Percentiles rank a stretch among this genome's conserved stretches.
These are phyloP conservation scores for Pilaira anomala DNA, from an alignment of 192 early-diverging fungal species.

Conservation along the genomic window DNA sequence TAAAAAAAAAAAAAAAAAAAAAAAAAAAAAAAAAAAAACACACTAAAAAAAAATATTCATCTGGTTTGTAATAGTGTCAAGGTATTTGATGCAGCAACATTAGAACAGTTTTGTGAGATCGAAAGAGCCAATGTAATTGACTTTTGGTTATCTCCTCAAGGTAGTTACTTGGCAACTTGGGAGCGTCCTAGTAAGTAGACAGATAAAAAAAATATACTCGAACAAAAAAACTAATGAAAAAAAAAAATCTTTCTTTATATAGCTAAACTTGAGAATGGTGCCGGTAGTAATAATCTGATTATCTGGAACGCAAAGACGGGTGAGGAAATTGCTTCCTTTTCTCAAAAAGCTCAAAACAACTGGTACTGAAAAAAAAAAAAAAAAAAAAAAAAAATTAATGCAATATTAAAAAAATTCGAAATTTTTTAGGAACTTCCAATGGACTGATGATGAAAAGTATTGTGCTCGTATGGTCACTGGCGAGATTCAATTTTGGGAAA, in stretches of 20 bases:
- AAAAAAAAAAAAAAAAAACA: background rate
- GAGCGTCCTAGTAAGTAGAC: slow-evolving; percentile 65
- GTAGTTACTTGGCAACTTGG: slow-evolving; percentile 89
- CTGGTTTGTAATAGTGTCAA: slow-evolving; percentile 53
- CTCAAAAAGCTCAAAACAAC: slow-evolving; percentile 75
- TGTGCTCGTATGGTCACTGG: slow-evolving; percentile 82
- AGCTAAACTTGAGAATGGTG: slow-evolving; percentile 69
- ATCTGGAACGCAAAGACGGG: slow-evolving; percentile 80
- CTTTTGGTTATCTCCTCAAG: slow-evolving; percentile 88
- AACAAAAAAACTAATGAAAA: background rate
- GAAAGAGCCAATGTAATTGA: slow-evolving; percentile 68
- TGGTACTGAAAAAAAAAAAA: slow-evolving; percentile 41
- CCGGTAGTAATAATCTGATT: slow-evolving; percentile 72
- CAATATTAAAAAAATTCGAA: background rate
- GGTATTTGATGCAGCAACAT: slow-evolving; percentile 66
- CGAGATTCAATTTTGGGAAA: slow-evolving; percentile 87
- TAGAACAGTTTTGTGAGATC: slow-evolving; percentile 63
- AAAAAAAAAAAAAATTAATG: background rate
- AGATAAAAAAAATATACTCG: background rate
- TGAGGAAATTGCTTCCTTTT: slow-evolving; percentile 64
- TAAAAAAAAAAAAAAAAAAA: slow-evolving; percentile 23
- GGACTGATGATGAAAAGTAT: slow-evolving; percentile 88
- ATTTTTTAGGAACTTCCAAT: slow-evolving; percentile 77
- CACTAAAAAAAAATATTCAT: background rate
- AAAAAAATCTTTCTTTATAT: slow-evolving; percentile 13